Conservation (phyloP, 768 basidiomycete genomes). For the Xerocomus potaroensis region DNA sequence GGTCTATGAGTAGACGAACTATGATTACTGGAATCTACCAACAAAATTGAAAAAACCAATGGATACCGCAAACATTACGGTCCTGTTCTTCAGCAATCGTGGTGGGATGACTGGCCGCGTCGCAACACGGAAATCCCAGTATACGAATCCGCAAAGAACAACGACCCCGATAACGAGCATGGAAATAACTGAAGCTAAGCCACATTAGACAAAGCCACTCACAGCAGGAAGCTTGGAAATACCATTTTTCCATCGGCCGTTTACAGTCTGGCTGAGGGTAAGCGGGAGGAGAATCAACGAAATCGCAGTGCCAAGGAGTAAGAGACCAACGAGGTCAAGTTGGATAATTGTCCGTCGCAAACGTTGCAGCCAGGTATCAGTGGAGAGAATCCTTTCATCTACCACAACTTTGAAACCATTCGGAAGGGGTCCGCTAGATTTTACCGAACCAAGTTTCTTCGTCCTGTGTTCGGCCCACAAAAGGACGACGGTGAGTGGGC, state of each 20-base stretch:
- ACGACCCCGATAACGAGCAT: conserved; percentile 47
- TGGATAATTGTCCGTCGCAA: conserved; percentile 25
- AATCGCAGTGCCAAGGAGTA: conserved; percentile 45
- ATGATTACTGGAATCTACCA: not conserved
- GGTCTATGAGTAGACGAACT: conserved; percentile 2
- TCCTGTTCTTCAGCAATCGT: conserved; percentile 55
- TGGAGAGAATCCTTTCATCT: not conserved
- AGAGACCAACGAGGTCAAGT: conserved; percentile 49
- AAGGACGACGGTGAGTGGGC: conserved; percentile 51
- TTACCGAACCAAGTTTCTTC: conserved; percentile 33
- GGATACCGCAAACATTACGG: conserved; percentile 51
- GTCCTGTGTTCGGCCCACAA: conserved; percentile 53
- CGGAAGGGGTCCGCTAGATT: not conserved
- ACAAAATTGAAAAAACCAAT: conserved; percentile 68
- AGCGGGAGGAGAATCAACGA: conserved; percentile 53
- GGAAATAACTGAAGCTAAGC: conserved; percentile 45
- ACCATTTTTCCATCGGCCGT: conserved; percentile 45
- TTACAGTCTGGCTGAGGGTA: conserved; percentile 42
- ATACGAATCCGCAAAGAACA: conserved; percentile 38
- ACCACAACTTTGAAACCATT: not conserved
- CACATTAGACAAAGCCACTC: conserved; percentile 3
- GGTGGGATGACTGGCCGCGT: conserved; percentile 56
- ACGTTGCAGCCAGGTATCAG: conserved; percentile 2
- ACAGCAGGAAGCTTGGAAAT: not conserved
- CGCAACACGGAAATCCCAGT: conserved; percentile 51